Percentiles rank a stretch among this genome's conserved stretches.
phyloP scores from a whole-genome alignment of 331 rosid species.

The Malus hybrid region DNA sequence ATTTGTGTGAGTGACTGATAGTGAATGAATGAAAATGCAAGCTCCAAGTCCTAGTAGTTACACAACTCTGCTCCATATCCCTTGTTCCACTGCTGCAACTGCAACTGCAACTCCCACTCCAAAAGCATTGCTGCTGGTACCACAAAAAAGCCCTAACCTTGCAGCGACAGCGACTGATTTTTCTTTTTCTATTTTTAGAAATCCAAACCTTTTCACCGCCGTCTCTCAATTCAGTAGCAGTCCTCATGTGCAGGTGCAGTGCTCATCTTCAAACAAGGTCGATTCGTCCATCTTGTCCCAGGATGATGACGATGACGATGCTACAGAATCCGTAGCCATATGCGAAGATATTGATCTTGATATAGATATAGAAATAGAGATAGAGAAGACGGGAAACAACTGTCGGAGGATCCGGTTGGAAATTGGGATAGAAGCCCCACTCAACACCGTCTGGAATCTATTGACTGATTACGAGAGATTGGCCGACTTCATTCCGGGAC shows the following conservation, averaged over 20 bases:
- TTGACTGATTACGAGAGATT: constrained; percentile 79
- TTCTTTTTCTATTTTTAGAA: not conserved
- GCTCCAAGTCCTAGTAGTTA: too few species aligned
- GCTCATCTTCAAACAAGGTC: not conserved
- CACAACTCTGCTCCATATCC: not conserved
- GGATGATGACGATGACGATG: not conserved
- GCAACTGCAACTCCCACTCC: not conserved
- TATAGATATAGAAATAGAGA: constrained; percentile 36
- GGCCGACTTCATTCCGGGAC: constrained; percentile 85
- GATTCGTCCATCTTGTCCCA: not conserved
- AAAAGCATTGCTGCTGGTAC: not conserved
- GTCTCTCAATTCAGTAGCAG: constrained; percentile 15
- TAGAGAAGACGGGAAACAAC: constrained; percentile 44
- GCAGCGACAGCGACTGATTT: not conserved
- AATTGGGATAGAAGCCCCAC: constrained; percentile 49
- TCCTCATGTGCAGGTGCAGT: not conserved
- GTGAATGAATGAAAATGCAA: not conserved
- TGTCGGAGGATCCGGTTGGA: constrained; percentile 58
- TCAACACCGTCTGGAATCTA: constrained; percentile 50
- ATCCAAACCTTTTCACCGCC: not conserved
- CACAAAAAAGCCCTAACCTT: not conserved
- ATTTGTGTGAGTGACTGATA: not conserved
- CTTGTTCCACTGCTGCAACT: not conserved
- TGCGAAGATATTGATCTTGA: not conserved
- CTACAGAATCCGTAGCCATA: not conserved